A percentile compares a stretch with the other conserved stretches of the same genome.
These are phyloP conservation scores for Nematocida sp. DNA, from an alignment of 371 early-diverging fungal species.

Conservation along the genomic window DNA sequence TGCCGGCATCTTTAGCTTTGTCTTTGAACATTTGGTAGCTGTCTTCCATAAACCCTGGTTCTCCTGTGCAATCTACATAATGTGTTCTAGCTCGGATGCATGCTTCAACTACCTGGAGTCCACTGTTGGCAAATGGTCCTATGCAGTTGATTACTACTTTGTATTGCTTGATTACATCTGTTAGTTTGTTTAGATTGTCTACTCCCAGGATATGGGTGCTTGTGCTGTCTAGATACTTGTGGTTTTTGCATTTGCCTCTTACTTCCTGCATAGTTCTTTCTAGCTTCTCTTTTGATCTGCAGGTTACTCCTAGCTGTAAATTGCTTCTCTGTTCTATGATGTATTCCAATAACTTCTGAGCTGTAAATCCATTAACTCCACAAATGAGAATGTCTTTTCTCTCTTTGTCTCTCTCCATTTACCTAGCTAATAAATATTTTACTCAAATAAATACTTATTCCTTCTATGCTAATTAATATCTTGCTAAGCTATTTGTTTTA, in stretches of 20 bases:
- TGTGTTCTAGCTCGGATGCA: constrained; percentile 74
- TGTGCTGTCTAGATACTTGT: constrained; percentile 20
- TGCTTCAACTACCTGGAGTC: constrained; percentile 73
- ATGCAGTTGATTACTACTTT: constrained; percentile 75
- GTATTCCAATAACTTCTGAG: constrained; percentile 70
- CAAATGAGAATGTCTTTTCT: constrained; percentile 70
- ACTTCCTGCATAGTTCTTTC: constrained; percentile 2
- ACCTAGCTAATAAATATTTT: too few relatives aligned
- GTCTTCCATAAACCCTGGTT: constrained; percentile 69
- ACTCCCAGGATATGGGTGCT: constrained; percentile 66
- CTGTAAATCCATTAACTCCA: constrained; percentile 80
- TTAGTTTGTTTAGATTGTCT: constrained; percentile 68
- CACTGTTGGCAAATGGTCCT: constrained; percentile 73
- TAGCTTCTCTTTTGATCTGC: constrained; percentile 68
- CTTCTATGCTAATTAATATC: too few relatives aligned
- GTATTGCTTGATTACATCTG: constrained; percentile 67
- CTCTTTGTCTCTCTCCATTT: constrained; percentile 45
- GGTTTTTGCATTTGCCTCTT: constrained; percentile 34
- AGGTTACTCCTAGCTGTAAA: constrained; percentile 69
- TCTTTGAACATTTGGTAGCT: constrained; percentile 70
- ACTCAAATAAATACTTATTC: too few relatives aligned
- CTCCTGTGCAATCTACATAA: constrained; percentile 83
- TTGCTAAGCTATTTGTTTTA: too few relatives aligned
- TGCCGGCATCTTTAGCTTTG: constrained; percentile 67
- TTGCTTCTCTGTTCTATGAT: constrained; percentile 61